Base-by-base conservation (phyloP, 1,139 yeast species). In the Suhomyces atakaporum region DNA sequence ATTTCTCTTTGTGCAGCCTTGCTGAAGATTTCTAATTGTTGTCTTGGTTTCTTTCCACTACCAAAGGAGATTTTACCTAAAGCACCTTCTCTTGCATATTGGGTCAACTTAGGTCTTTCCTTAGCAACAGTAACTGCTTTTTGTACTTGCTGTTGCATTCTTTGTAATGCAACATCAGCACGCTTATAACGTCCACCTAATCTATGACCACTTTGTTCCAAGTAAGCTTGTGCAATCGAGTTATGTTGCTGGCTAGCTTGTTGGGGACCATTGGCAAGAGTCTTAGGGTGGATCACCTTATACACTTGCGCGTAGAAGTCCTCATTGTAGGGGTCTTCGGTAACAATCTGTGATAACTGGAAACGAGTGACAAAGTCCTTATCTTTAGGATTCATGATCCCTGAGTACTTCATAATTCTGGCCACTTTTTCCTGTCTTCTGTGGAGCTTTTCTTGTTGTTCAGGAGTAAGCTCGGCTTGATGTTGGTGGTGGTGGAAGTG, bases 91-190 rank as follows among this genome's bases (percentile, higher is more conserved):
- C 83, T 81, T 34, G 83, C 81, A 46, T 78, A 72, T 49, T 78
- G 84, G 21, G 79, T 80, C 53, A 76, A 74, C 68, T 82, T 85
- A 47, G 95, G 92, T 57, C 87, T 79, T 54, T 88, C 96, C 57
- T 88, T 86, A 25, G 97, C 97, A 35, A 88, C 94, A 31, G 95
- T 86, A 15, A 92, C 97, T 7, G 97, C 97, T 56, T 86, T 86
- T 58, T 90, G 95, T 39, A 94, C 97, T 66, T 92, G 97, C 57
- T 90, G 96, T 67, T 92, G 97, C 97, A 92, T 90, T 73, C 96
- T 82, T 66, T 87, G 96, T 53, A 90, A 74, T 1, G 97, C 97
- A 49, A 90, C 84, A 60, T 88, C 96, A n/a, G 94, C 92, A 56
- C 96, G 75, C 66, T 86, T 82, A 52, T 79, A 77, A 58, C 95